Conservation (phyloP, 2,329 filamentous ascomycete species). For the Cephalotrichum gorgonifer region DNA sequence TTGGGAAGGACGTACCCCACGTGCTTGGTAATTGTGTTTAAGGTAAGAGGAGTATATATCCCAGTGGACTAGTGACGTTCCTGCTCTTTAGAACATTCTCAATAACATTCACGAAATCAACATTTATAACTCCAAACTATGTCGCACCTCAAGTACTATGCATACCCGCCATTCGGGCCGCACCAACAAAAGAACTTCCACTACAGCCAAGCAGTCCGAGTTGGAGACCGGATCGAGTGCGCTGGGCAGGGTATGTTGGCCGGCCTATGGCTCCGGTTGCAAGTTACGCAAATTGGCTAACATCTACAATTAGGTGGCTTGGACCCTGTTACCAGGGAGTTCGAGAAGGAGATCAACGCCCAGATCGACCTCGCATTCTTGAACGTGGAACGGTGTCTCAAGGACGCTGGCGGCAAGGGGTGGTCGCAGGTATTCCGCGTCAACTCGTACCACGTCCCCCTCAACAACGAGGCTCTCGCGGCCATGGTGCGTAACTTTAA, state of each 20-base stretch:
- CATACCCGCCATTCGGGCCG: slow-evolving; percentile 22
- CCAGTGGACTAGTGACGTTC: too few relatives aligned
- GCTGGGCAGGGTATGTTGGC: slow-evolving; percentile 30
- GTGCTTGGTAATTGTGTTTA: too few relatives aligned
- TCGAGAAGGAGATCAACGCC: slow-evolving; percentile 25
- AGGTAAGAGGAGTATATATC: too few relatives aligned
- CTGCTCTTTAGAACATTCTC: too few relatives aligned
- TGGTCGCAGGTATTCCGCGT: slow-evolving; percentile 44
- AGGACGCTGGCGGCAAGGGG: slow-evolving; percentile 42
- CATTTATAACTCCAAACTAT: too few relatives aligned
- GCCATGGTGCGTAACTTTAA: slow-evolving; percentile 35
- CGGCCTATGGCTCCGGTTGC: not conserved
- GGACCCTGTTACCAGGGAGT: slow-evolving; percentile 15
- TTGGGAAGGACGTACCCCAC: too few relatives aligned
- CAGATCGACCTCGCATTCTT: slow-evolving; percentile 43
- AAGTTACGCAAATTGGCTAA: not conserved
- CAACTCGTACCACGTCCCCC: slow-evolving; percentile 31
- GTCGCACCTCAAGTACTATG: slow-evolving; percentile 20
- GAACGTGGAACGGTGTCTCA: slow-evolving; percentile 43
- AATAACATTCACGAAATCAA: too few relatives aligned
- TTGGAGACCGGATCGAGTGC: slow-evolving; percentile 35
- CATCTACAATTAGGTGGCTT: slow-evolving; percentile 17
- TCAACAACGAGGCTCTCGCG: slow-evolving; percentile 26
- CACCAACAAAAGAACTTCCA: slow-evolving; percentile 16
- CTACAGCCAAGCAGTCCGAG: slow-evolving; percentile 37